Evolutionary conservation across 352 stramenopile species (phyloP), one percentile per base, ranked within the genome.

Genomic region (Pythium dissotocum): DNA sequence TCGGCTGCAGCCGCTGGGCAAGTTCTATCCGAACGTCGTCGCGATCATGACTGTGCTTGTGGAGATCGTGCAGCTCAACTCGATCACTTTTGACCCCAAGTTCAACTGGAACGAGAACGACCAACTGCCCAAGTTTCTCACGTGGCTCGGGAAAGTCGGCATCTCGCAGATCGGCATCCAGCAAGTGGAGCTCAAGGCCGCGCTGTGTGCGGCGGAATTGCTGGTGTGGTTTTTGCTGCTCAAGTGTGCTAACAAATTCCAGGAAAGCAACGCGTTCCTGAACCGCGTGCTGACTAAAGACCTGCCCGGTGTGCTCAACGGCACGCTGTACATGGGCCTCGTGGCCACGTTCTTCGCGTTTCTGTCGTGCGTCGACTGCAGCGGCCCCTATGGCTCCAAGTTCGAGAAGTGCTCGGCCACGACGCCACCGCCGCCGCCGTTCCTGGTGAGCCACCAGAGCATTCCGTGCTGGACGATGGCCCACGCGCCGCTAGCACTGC

Each of bases 201-300:
- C 69, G 16, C n/a, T 79, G n/a, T 77, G 64, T 44, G 61, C 71
- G 0, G 4, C 71, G 2, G 52, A 71, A 38, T 59, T 90, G 14
- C 2, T 73, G 9, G 30, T 70, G 8, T 90, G 77, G 75, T 75
- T 85, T 44, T n/a, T 88, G 21, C 59, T 87, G 57, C 62, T 90
- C 61, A 90, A 90, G 67, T 83, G 79, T n/a, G 76, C 79, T 16
- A 90, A 90, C 76, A 85, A 85, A 52, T 90, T 90, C 65, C 82
- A 82, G 56, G 79, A 90, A 35, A 85, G 68, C 33, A 87, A 75
- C 40, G 70, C 70, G 5, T 52, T 80, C 26, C 63, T 90, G 13
- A 83, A 90, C 68, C 75, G 72, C 0, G 49, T 85, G 24, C 54
- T 87, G 16, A 89, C 81, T 7, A 89, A 88, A 38, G 81, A 89